Evolutionary conservation across 495 filamentous ascomycete genomes (phyloP).

Genomic region (Lepraria neglecta): DNA sequence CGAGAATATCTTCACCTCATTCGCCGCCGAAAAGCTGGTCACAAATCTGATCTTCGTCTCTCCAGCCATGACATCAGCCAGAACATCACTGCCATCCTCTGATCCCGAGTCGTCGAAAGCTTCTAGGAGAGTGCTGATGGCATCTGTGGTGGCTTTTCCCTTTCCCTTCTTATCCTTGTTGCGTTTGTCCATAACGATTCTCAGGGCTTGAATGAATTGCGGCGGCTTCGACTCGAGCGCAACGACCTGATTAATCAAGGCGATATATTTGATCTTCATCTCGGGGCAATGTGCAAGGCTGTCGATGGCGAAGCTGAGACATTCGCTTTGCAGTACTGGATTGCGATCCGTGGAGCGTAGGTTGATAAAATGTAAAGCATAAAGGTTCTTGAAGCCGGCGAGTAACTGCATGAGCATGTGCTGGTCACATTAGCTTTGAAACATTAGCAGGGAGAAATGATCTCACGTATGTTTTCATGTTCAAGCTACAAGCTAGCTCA

Average conservation of each 20-base stretch:
- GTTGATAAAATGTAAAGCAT: slow-evolving; percentile 47
- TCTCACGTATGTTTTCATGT: slow-evolving; percentile 45
- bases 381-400: slow-evolving; percentile 40
- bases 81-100: slow-evolving; percentile 20
- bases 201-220: slow-evolving; percentile 17
- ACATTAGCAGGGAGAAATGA: background rate
- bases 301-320: slow-evolving; percentile 48
- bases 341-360: slow-evolving; percentile 48
- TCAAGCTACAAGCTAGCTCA: slow-evolving; percentile 50
- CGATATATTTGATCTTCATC: slow-evolving; percentile 49
- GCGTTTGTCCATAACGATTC: slow-evolving; percentile 14
- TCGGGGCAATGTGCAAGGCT: slow-evolving; percentile 45
- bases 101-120: slow-evolving; percentile 23
- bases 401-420: slow-evolving; percentile 49
- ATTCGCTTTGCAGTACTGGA: slow-evolving; percentile 39
- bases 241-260: slow-evolving; percentile 30
- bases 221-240: slow-evolving; percentile 17
- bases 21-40: slow-evolving; percentile 12
- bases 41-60: slow-evolving; percentile 17
- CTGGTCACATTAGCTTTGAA: slow-evolving; percentile 29
- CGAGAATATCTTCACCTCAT: slow-evolving; percentile 21
- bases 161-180: slow-evolving; percentile 25
- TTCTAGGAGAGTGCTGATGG: background rate
- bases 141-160: slow-evolving; percentile 19
- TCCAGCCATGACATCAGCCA: slow-evolving; percentile 18